Base-by-base conservation (phyloP, 768 basidiomycete genomes). In the Cubamyces sp. region DNA sequence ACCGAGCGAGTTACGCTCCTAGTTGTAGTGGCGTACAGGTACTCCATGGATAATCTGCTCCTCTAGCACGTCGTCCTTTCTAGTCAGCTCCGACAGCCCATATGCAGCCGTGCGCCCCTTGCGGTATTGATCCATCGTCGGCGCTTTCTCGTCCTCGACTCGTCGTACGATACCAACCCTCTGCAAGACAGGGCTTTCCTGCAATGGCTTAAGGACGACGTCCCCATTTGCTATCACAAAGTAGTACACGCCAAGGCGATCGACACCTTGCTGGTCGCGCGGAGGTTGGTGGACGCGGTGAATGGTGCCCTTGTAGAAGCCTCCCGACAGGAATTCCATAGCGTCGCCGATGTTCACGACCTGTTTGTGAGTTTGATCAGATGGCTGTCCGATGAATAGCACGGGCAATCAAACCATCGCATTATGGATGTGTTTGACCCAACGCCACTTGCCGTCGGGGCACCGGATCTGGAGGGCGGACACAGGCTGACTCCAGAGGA, bases 281-380 rank as follows among this genome's bases (percentile, higher is more conserved):
- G 77, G 77, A 8, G 77, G 77, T 48, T 76, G 75, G n/a, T 74
- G 59, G 39, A 78, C 77, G 45, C 77, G 77, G 53, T 77, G 77
- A 28, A 78, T 73, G 1, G 77, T 76, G 2, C 74, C 70, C 54
- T 75, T 75, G 66, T 75, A 76, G 68, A 68, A 76, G 5, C 77
- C 77, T 0, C 74, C 77, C 1, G 77, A 71, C 23, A 76, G 58
- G 56, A 76, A 75, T 52, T 76, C 75, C 47, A 75, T 70, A 5
- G 69, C 62, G 53, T 78, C 76, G 3, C 77, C 76, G 26, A 70
- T 70, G 56, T 78, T 77, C 47, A 78, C 65, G 39, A 77, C 69
- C 86, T 86, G 39, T 11, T 1, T n/a, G n/a, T n/a, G n/a, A n/a
- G n/a, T n/a, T n/a, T n/a, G n/a, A n/a, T n/a, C n/a, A n/a, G n/a